Conservation (phyloP, 2,329 filamentous ascomycete species). For the Ustilaginoidea virens region DNA sequence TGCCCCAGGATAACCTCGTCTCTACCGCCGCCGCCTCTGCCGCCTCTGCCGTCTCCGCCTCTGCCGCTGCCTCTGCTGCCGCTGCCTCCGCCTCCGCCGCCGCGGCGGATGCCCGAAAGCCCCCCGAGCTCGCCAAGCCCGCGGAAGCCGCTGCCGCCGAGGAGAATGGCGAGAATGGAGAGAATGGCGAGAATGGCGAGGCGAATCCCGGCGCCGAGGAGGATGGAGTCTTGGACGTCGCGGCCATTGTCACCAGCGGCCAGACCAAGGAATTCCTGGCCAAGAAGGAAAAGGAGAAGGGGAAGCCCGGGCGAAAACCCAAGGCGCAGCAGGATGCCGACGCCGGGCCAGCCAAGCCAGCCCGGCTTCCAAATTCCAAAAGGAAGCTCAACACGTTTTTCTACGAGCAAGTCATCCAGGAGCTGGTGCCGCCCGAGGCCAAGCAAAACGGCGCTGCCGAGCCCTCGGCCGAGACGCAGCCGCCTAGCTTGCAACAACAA, state of each 20-base stretch:
- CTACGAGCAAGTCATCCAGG: slow-evolving; percentile 52
- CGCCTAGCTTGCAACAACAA: slow-evolving; percentile 2
- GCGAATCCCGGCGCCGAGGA: too few relatives aligned
- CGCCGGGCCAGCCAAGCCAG: slow-evolving; percentile 34
- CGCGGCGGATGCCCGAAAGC: slow-evolving; percentile 20
- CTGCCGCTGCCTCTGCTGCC: slow-evolving; percentile 12
- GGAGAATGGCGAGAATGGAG: slow-evolving; percentile 21
- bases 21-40: slow-evolving; percentile 4
- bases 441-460: slow-evolving; percentile 12
- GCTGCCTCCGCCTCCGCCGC: slow-evolving; percentile 14
- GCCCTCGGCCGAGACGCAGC: slow-evolving; percentile 4
- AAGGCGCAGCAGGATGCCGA: slow-evolving; percentile 41
- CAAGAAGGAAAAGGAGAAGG: slow-evolving; percentile 65
- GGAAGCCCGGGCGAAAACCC: slow-evolving; percentile 35
- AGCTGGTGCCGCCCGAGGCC: slow-evolving; percentile 29
- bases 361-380: slow-evolving; percentile 57
- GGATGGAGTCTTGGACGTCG: slow-evolving; percentile 69
- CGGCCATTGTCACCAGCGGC: slow-evolving; percentile 68
- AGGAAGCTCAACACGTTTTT: slow-evolving; percentile 53
- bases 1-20: slow-evolving; percentile 25
- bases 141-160: neutral
- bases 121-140: slow-evolving; percentile 7
- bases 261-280: slow-evolving; percentile 72
- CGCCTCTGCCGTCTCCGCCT: neutral
- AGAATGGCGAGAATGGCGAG: slow-evolving; percentile 18